phyloP scores from a whole-genome alignment of 1,284 basidiomycete genomes.

The Dichomitus squalens region DNA sequence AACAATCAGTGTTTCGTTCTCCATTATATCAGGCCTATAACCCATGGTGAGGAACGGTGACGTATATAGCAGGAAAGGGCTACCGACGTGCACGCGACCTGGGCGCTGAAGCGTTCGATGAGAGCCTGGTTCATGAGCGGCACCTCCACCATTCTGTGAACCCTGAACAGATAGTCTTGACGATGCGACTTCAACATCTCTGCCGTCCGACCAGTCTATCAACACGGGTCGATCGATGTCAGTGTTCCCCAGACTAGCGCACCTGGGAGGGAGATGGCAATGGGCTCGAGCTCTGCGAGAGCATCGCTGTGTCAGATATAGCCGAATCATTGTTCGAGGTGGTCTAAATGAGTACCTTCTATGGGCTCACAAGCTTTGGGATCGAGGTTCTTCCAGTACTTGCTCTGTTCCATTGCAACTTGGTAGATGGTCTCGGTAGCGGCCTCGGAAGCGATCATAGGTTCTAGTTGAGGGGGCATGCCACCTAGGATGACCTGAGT shows the following conservation, averaged over 20 bases:
- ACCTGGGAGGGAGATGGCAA: constrained; percentile 71
- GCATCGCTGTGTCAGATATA: neutral
- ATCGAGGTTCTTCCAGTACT: constrained; percentile 88
- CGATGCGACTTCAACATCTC: constrained; percentile 88
- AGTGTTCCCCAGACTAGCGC: neutral
- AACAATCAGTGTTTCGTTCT: constrained; percentile 72
- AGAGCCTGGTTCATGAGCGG: constrained; percentile 72
- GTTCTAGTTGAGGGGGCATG: constrained; percentile 72
- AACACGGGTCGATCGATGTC: neutral
- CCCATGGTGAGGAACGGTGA: neutral
- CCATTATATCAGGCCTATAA: constrained; percentile 63
- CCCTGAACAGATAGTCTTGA: constrained; percentile 73
- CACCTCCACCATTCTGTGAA: constrained; percentile 77
- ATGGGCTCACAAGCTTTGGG: constrained; percentile 78
- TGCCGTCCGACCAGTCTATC: constrained; percentile 17
- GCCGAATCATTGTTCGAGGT: neutral
- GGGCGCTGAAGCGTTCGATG: constrained; percentile 71
- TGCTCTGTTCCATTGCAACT: constrained; percentile 84
- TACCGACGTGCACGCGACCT: constrained; percentile 85
- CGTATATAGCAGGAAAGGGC: neutral
- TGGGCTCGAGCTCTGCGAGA: constrained; percentile 53
- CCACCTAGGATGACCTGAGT: constrained; percentile 86
- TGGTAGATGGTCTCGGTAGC: constrained; percentile 89
- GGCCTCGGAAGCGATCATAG: constrained; percentile 71
- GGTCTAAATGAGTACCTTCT: constrained; percentile 51